These are phyloP conservation scores for Erysiphe pisi DNA, from an alignment of 2,329 filamentous ascomycete genomes.

Conservation along the genomic window DNA sequence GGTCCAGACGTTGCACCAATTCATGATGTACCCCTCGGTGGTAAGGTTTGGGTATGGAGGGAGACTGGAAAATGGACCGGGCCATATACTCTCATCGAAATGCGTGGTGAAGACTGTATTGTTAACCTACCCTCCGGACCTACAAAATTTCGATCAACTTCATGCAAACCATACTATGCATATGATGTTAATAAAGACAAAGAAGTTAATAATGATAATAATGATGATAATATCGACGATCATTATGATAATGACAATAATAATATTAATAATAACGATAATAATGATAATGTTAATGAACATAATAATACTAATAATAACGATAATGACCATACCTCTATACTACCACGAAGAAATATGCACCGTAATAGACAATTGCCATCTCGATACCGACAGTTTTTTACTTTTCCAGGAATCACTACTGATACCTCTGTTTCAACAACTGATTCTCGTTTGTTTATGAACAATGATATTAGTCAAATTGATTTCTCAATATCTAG, in stretches of 20 bases:
- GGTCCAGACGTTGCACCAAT: conserved; percentile 14
- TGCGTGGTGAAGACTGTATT: background rate
- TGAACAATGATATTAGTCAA: background rate
- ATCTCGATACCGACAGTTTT: background rate
- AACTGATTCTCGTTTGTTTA: background rate
- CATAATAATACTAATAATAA: no score
- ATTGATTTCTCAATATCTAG: conserved; percentile 2
- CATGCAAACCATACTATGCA: conserved; percentile 8
- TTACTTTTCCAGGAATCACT: background rate
- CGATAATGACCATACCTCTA: background rate
- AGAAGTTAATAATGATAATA: background rate
- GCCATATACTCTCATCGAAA: background rate
- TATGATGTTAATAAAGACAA: background rate
- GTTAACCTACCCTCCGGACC: conserved; percentile 14
- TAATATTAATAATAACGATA: no score
- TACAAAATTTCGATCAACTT: conserved; percentile 26
- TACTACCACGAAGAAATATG: background rate
- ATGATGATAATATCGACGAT: no score
- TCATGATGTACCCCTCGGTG: conserved; percentile 27
- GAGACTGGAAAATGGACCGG: conserved; percentile 27
- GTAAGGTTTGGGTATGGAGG: conserved; percentile 29
- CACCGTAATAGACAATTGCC: background rate
- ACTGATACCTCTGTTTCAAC: background rate
- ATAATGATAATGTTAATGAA: no score
- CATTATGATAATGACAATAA: no score